phyloP scores from a whole-genome alignment of 2,329 filamentous ascomycete genomes.

The Arachnomyces sp. region DNA sequence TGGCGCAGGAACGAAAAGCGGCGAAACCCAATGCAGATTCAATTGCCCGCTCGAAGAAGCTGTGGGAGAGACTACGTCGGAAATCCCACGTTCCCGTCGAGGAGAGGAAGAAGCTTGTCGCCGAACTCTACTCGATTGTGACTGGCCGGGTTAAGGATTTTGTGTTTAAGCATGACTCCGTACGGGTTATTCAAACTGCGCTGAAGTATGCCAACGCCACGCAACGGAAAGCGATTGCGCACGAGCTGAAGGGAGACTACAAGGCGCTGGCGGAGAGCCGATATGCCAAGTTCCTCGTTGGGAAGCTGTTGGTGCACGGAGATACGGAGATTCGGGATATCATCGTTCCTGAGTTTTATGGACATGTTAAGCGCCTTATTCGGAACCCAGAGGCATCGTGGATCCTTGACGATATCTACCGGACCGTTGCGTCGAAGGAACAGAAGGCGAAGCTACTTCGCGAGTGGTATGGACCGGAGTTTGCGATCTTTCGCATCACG shows the following conservation, averaged over 20 bases:
- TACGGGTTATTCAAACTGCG: constrained; percentile 92
- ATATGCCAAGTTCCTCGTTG: constrained; percentile 96
- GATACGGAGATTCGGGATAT: constrained; percentile 79
- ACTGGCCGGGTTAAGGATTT: constrained; percentile 89
- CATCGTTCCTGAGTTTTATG: constrained; percentile 91
- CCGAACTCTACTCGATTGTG: constrained; percentile 85
- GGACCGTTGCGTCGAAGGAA: constrained; percentile 72
- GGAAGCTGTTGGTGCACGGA: constrained; percentile 89
- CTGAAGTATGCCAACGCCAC: constrained; percentile 87
- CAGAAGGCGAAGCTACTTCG: constrained; percentile 80
- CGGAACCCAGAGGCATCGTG: constrained; percentile 94
- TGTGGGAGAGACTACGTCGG: constrained; percentile 87
- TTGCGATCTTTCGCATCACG: constrained; percentile 65
- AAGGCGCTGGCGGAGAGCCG: constrained; percentile 81
- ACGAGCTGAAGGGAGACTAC: constrained; percentile 79
- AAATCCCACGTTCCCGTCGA: constrained; percentile 90
- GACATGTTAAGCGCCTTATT: constrained; percentile 83
- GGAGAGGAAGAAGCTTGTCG: constrained; percentile 77
- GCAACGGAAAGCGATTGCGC: constrained; percentile 78
- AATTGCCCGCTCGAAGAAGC: constrained; percentile 82
- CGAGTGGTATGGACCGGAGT: constrained; percentile 96
- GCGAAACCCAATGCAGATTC: constrained; percentile 89
- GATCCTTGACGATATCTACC: constrained; percentile 96
- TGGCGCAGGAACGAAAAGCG: constrained; percentile 81
- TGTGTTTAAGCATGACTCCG: constrained; percentile 95